Percentiles rank a stretch among this genome's conserved stretches.
phyloP scores from a whole-genome alignment of 2,329 filamentous ascomycete genomes.

The Curvularia eragrostidis region DNA sequence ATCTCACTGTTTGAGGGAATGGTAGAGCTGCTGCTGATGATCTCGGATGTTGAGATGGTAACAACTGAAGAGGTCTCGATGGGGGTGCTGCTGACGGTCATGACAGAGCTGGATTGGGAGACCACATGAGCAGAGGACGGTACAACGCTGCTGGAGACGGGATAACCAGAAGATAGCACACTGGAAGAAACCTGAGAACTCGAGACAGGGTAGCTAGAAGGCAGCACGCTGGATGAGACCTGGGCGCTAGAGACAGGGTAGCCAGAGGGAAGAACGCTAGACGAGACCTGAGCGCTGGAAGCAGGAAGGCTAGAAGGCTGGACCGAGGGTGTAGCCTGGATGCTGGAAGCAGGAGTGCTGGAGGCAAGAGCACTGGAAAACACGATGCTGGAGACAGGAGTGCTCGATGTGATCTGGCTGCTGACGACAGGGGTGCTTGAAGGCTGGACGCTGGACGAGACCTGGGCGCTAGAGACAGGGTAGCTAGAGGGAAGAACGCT shows the following conservation, averaged over 20 bases:
- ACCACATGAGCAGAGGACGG: not conserved
- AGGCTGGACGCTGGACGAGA: not conserved
- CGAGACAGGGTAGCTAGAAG: conserved; percentile 1
- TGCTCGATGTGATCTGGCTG: not conserved
- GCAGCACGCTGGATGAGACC: not conserved
- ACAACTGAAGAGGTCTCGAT: conserved; percentile 6
- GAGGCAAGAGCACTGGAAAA: conserved; percentile 3
- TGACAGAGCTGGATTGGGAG: conserved; percentile 9
- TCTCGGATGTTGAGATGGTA: conserved; percentile 3
- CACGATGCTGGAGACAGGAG: not conserved
- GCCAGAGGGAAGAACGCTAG: not conserved
- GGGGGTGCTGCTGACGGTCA: conserved; percentile 5
- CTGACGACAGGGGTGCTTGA: conserved; percentile 4
- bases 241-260: not conserved
- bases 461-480: not conserved
- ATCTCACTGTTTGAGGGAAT: conserved; percentile 1
- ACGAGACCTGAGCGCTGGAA: not conserved
- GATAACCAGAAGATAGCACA: not conserved
- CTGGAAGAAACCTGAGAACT: not conserved
- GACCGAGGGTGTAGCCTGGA: not conserved
- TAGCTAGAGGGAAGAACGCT: not conserved
- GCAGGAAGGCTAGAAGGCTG: not conserved
- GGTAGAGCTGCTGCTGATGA: conserved; percentile 6
- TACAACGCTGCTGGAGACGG: not conserved
- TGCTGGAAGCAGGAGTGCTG: not conserved